phyloP scores from a whole-genome alignment of 805 yeast genomes.

The Blastobotrys terrestris region DNA sequence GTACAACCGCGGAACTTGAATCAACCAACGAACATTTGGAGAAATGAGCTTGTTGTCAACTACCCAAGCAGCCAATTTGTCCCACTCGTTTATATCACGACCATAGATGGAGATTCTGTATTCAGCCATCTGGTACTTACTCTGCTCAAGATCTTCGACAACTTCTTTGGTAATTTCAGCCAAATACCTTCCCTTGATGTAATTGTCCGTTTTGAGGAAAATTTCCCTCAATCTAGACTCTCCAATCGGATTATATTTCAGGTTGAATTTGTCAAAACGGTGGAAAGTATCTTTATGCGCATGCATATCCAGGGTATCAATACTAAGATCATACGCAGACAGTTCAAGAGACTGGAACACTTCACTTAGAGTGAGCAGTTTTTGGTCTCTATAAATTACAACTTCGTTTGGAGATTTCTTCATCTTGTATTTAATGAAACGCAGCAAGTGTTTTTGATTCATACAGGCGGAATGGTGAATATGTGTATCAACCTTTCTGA shows the following conservation, averaged over 20 bases:
- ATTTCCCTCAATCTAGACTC: constrained; percentile 96
- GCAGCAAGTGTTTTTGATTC: constrained; percentile 94
- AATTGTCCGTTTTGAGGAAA: constrained; percentile 91
- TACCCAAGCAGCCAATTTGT: constrained; percentile 90
- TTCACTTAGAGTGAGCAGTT: constrained; percentile 74
- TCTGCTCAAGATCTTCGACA: constrained; percentile 85
- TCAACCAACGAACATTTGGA: constrained; percentile 94
- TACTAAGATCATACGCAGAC: constrained; percentile 90
- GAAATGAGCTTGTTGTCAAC: constrained; percentile 85
- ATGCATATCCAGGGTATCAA: constrained; percentile 98
- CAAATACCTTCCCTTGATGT: constrained; percentile 76
- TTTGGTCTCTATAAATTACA: constrained; percentile 90
- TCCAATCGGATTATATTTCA: constrained; percentile 96
- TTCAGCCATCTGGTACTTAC: constrained; percentile 96
- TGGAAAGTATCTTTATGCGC: constrained; percentile 98
- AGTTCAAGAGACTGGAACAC: constrained; percentile 87
- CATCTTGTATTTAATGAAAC: constrained; percentile 91
- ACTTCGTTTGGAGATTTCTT: constrained; percentile 81
- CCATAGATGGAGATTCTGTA: constrained; percentile 94
- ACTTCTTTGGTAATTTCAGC: constrained; percentile 95
- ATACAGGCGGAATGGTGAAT: constrained; percentile 99
- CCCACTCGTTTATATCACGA: constrained; percentile 87
- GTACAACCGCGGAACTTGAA: constrained; percentile 91
- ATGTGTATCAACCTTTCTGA: constrained; percentile 95
- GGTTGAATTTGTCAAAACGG: constrained; percentile 93